Evolutionary conservation across 306 rosid species (phyloP), one percentile per base, ranked within the genome.

Genomic region (Coriaria nepalensis): DNA sequence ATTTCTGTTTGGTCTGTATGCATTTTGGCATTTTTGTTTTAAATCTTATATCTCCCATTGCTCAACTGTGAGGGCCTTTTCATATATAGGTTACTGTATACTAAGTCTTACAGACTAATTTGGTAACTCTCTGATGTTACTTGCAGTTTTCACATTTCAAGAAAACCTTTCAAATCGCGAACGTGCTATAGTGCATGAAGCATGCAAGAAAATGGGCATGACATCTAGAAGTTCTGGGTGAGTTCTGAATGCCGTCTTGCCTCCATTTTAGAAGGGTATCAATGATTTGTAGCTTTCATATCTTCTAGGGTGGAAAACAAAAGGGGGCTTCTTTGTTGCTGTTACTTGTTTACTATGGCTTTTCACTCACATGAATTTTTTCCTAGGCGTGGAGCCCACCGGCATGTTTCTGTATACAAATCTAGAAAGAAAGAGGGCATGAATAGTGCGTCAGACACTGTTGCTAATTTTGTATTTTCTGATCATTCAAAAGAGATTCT

Each of bases 191-290:
- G 94, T 82, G 60, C 98, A 92, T 68, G 47, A 40, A 39, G 0
- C 61, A 33, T 56, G 87, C 65, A 48, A 7, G 13, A 73, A 52
- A 63, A 50, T 69, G 87, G 86, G 82, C 36, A 40, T 92, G 77
- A 65, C 0, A 43, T 82, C 98, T 55, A 92, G 71, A 71, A 92
- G 94, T 74, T 11, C 10, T 35, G 98, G 98, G 96, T 92, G 69
- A 85, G 96, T 71, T 57, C 48, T 53, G 52, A 10, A 49, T 43
- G 43, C 29, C 33, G 12, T 37, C 37, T 38, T 8, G 40, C 33
- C 50, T 13, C 43, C 32, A n/a, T n/a, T n/a, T n/a, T n/a, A n/a
- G n/a, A n/a, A n/a, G n/a, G n/a, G n/a, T n/a, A n/a, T n/a, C n/a
- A n/a, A n/a, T 51, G 8, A 13, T n/a, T 43, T 37, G 42, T 44